A percentile compares a stretch with the other conserved stretches of the same genome.
Evolutionary conservation across 441 rosid genomes (phyloP).

Genomic region (Bruguiera hainesii): DNA sequence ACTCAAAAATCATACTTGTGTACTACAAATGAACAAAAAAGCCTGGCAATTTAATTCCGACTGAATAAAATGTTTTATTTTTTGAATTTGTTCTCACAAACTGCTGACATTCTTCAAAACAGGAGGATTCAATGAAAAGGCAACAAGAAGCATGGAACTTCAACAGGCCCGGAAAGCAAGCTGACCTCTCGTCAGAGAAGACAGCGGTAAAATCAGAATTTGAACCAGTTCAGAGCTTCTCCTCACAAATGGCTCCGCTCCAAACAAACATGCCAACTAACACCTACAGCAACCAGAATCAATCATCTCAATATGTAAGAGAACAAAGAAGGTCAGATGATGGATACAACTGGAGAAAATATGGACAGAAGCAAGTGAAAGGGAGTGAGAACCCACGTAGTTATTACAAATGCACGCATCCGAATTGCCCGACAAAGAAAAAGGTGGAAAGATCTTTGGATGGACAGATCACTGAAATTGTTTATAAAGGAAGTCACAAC

Average conservation of each 20-base stretch:
- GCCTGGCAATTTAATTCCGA: background rate
- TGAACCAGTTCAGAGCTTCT: constrained; percentile 30
- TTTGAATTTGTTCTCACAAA: constrained; percentile 5
- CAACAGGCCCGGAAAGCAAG: constrained; percentile 30
- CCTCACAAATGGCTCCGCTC: constrained; percentile 29
- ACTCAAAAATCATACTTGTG: no score
- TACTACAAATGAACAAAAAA: no score
- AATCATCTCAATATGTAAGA: constrained; percentile 28
- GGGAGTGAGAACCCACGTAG: constrained; percentile 95
- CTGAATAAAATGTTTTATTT: background rate
- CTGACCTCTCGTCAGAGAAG: constrained; percentile 32
- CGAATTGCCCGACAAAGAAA: constrained; percentile 82
- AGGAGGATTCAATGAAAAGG: constrained; percentile 43
- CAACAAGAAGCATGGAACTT: constrained; percentile 39
- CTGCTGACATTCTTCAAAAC: constrained; percentile 13
- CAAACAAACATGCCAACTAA: constrained; percentile 26
- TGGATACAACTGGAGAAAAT: constrained; percentile 90
- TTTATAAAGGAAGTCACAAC: constrained; percentile 81
- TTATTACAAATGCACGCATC: constrained; percentile 89
- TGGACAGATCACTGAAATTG: constrained; percentile 94
- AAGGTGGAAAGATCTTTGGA: constrained; percentile 80
- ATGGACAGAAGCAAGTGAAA: constrained; percentile 92
- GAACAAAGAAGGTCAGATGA: constrained; percentile 55
- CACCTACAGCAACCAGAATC: constrained; percentile 31
- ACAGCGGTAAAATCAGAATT: constrained; percentile 37